These are phyloP conservation scores for Rhodotorula graminis DNA, from an alignment of 768 basidiomycete genomes.

Conservation along the genomic window DNA sequence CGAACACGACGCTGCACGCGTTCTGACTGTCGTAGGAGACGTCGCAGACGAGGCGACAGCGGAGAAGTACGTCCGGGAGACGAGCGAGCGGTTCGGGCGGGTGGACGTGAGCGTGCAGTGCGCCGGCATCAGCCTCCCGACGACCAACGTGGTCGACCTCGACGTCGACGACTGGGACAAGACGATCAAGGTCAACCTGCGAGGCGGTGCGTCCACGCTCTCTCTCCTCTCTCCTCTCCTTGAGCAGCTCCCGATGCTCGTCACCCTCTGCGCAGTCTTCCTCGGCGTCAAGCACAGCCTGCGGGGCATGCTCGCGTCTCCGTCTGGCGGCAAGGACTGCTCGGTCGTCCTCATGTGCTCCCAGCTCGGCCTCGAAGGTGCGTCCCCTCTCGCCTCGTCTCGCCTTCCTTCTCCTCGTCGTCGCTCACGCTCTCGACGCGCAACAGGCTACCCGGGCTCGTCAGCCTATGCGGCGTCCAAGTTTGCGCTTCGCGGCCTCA, in stretches of 20 bases:
- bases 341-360: conserved; percentile 6
- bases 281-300: background rate
- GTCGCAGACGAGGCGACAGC: background rate
- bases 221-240: background rate
- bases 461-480: conserved; percentile 5
- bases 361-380: conserved; percentile 18
- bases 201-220: background rate
- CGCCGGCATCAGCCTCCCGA: background rate
- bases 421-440: too few relatives aligned
- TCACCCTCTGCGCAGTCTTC: background rate
- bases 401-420: background rate
- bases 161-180: conserved; percentile 1
- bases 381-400: background rate
- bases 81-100: background rate
- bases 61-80: background rate
- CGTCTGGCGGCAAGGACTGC: background rate
- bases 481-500: conserved; percentile 3
- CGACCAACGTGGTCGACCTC: background rate
- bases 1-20: background rate
- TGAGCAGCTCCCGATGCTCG: background rate
- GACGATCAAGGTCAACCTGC: conserved; percentile 5
- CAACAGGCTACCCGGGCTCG: background rate
- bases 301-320: background rate
- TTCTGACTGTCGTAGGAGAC: conserved; percentile 2
- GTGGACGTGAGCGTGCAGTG: conserved; percentile 19